A percentile compares a stretch with the other conserved stretches of the same genome.
These are phyloP conservation scores for Anacardium occidentale DNA, from an alignment of 345 rosid species.

Conservation along the genomic window DNA sequence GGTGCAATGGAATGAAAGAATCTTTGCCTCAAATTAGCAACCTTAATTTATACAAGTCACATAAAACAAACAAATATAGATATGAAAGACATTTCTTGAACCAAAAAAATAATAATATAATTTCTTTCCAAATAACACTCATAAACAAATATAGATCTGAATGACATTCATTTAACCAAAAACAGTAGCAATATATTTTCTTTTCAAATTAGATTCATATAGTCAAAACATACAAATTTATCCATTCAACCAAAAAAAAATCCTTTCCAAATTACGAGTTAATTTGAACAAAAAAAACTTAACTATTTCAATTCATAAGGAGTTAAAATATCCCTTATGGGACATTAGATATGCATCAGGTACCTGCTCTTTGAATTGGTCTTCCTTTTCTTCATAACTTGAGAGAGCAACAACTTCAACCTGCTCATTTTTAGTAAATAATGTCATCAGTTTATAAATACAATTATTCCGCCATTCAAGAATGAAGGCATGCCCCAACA, in stretches of 20 bases:
- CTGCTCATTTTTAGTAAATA: conserved; percentile 38
- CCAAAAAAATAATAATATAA: background rate
- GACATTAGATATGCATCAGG: conserved; percentile 10
- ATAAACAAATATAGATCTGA: too few species aligned
- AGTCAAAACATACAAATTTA: too few species aligned
- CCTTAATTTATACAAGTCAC: conserved; percentile 45
- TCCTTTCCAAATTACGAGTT: too few species aligned
- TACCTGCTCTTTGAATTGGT: conserved; percentile 96
- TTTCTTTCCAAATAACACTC: background rate
- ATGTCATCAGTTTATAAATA: conserved; percentile 6
- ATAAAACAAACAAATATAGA: background rate
- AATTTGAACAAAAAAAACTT: background rate
- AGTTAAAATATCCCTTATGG: conserved; percentile 1
- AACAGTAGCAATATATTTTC: too few species aligned
- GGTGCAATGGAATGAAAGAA: conserved; percentile 91
- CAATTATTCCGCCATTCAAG: background rate
- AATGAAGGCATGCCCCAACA: background rate
- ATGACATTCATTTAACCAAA: too few species aligned
- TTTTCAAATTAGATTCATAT: too few species aligned
- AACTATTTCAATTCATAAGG: background rate
- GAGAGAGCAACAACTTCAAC: conserved; percentile 96
- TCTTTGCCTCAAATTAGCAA: conserved; percentile 76
- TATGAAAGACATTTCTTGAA: background rate
- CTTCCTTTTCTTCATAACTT: conserved; percentile 98
- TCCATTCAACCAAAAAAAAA: too few species aligned